A percentile compares a stretch with the other conserved stretches of the same genome.
Conservation (phyloP, 768 basidiomycete species). For the Lyophyllum atratum region DNA sequence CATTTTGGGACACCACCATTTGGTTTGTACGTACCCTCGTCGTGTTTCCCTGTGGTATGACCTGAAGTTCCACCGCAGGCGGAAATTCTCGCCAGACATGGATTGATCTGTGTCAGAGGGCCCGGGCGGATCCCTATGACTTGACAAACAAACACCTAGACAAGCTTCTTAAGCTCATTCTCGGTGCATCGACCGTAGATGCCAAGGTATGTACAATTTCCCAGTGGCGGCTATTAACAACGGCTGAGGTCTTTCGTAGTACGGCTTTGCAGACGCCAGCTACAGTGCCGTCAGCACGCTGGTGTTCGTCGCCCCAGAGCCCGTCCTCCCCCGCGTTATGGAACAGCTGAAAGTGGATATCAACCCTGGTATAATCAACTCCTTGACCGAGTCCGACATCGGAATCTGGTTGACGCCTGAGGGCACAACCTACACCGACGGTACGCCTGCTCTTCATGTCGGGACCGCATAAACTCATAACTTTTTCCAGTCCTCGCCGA, state of each 20-base stretch:
- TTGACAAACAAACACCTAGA: conserved; percentile 54
- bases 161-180: conserved; percentile 47
- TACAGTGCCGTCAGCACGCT: conserved; percentile 76
- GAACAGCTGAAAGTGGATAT: conserved; percentile 69
- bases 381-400: conserved; percentile 71
- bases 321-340: conserved; percentile 69
- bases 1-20: conserved; percentile 74
- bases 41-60: neutral
- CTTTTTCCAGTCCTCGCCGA: conserved; percentile 58
- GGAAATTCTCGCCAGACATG: conserved; percentile 63
- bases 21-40: conserved; percentile 48
- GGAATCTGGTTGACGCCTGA: conserved; percentile 87
- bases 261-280: conserved; percentile 64
- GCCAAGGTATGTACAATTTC: conserved; percentile 42
- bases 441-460: conserved; percentile 37
- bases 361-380: conserved; percentile 54
- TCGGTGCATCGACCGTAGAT: conserved; percentile 47
- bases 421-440: conserved; percentile 80
- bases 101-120: conserved; percentile 81
- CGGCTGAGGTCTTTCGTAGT: conserved; percentile 25
- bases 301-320: conserved; percentile 74
- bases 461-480: neutral
- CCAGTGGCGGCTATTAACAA: neutral
- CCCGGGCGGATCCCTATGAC: conserved; percentile 64
- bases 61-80: conserved; percentile 27